Conservation (phyloP, 1,139 yeast genomes). For the Yamadazyma taylorii region DNA sequence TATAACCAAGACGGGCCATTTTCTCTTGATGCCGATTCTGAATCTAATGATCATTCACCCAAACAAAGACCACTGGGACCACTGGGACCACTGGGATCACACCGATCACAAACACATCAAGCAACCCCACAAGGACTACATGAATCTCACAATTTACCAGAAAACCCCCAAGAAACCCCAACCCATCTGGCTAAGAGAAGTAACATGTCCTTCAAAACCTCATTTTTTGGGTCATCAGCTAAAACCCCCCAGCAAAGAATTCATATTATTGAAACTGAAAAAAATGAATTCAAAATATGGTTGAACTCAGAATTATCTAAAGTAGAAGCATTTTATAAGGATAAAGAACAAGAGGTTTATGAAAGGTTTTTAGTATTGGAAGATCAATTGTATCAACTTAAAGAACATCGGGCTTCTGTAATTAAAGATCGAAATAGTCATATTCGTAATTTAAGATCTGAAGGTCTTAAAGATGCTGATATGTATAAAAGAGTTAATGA, state of each 20-base stretch:
- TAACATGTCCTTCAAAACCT: slow-evolving; percentile 12
- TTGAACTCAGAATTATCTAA: slow-evolving; percentile 56
- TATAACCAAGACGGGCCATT: slow-evolving; percentile 6
- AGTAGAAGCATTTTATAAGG: slow-evolving; percentile 60
- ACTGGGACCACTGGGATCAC: no score
- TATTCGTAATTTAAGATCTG: slow-evolving; percentile 8
- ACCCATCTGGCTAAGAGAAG: slow-evolving; percentile 5
- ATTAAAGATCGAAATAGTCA: slow-evolving; percentile 17
- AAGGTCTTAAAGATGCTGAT: slow-evolving; percentile 12
- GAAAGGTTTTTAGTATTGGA: slow-evolving; percentile 62
- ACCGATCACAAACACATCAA: background rate
- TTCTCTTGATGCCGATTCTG: no score
- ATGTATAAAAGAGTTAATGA: slow-evolving; percentile 25
- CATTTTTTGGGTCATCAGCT: slow-evolving; percentile 24
- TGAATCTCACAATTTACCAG: background rate
- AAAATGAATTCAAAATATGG: slow-evolving; percentile 57
- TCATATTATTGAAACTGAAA: slow-evolving; percentile 28
- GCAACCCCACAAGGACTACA: background rate
- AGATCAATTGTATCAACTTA: slow-evolving; percentile 64
- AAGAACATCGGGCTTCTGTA: slow-evolving; percentile 47
- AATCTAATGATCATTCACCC: background rate
- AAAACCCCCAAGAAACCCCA: slow-evolving; percentile 1
- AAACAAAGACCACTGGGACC: no score
- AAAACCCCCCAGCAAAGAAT: slow-evolving; percentile 18
- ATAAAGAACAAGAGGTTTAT: slow-evolving; percentile 60